A percentile compares a stretch with the other conserved stretches of the same genome.
These are phyloP conservation scores for Candida labiduridarum DNA, from an alignment of 1,139 yeast species.

Conservation along the genomic window DNA sequence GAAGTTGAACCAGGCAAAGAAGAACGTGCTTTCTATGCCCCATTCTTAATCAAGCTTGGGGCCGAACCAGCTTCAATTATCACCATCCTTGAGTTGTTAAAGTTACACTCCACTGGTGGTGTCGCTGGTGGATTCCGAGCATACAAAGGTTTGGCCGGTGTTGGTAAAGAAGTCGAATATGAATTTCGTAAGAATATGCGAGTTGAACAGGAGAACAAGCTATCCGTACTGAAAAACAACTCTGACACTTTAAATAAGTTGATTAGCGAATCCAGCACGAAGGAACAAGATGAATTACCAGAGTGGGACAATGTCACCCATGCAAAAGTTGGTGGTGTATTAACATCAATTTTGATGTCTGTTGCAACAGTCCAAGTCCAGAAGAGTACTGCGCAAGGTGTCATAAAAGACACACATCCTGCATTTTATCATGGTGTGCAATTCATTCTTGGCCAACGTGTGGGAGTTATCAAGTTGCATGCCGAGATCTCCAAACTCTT, in stretches of 20 bases:
- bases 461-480: constrained; percentile 84
- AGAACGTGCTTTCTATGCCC: constrained; percentile 72
- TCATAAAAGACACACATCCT: constrained; percentile 75
- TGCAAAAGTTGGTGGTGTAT: constrained; percentile 81
- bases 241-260: constrained; percentile 45
- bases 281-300: constrained; percentile 17
- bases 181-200: constrained; percentile 76
- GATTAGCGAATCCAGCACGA: constrained; percentile 27
- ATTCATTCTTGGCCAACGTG: constrained; percentile 71
- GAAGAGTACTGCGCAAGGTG: constrained; percentile 77
- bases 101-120: constrained; percentile 75
- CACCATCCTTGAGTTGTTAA: constrained; percentile 79
- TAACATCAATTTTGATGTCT: constrained; percentile 73
- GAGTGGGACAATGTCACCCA: constrained; percentile 58
- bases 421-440: constrained; percentile 91
- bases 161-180: constrained; percentile 82
- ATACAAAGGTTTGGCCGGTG: constrained; percentile 76
- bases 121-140: constrained; percentile 84
- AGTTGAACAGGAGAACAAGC: constrained; percentile 57
- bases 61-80: constrained; percentile 85
- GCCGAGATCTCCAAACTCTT: constrained; percentile 64
- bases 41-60: constrained; percentile 68
- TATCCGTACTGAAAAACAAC: constrained; percentile 37
- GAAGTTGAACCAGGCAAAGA: constrained; percentile 26
- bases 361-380: constrained; percentile 80